Evolutionary conservation across 2,329 filamentous ascomycete species (phyloP).

Genomic region (Venturia pyrina): DNA sequence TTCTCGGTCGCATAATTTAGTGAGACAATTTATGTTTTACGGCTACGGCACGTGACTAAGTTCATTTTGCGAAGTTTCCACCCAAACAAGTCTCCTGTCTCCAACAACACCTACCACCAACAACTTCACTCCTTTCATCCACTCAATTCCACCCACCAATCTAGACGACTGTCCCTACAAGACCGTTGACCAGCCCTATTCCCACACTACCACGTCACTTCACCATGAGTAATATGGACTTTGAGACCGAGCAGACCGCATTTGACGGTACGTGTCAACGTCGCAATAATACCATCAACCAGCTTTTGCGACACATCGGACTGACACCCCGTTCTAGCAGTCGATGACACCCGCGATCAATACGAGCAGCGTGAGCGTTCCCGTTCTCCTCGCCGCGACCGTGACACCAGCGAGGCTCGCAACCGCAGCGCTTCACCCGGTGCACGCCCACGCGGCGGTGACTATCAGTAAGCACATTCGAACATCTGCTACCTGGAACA

Average conservation of each 20-base stretch:
- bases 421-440: constrained; percentile 56
- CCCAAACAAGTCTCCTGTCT: neutral
- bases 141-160: neutral
- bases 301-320: neutral
- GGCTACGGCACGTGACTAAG: neutral
- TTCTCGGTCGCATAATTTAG: neutral
- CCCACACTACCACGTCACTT: neutral
- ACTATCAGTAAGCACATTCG: constrained; percentile 34
- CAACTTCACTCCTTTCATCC: constrained; percentile 5
- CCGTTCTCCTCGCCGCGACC: constrained; percentile 49
- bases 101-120: neutral
- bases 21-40: no score
- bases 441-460: constrained; percentile 35
- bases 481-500: constrained; percentile 14
- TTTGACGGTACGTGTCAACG: constrained; percentile 49
- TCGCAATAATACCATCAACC: constrained; percentile 3
- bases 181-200: neutral
- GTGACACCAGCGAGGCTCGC: constrained; percentile 44
- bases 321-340: constrained; percentile 16
- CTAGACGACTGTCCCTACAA: neutral
- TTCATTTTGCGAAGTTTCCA: neutral
- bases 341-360: constrained; percentile 42
- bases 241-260: constrained; percentile 54
- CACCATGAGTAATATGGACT: constrained; percentile 46
- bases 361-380: constrained; percentile 50